A percentile compares a stretch with the other conserved stretches of the same genome.
These are phyloP conservation scores for Clavulina sp. DNA, from an alignment of 768 basidiomycete species.

Conservation along the genomic window DNA sequence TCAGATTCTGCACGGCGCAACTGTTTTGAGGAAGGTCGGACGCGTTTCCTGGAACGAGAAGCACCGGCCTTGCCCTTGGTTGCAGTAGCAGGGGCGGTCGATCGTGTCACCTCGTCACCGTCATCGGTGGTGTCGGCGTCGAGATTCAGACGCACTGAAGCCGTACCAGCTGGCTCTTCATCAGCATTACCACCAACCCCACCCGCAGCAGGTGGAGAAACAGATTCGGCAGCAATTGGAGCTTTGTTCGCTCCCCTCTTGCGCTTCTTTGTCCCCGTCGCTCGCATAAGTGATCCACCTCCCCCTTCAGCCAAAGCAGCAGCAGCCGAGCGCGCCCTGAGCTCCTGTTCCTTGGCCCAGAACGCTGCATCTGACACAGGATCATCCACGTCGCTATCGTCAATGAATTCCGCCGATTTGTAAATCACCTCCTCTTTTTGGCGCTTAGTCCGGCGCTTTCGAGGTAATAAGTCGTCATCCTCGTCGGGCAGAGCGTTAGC, in stretches of 20 bases:
- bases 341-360: conserved; percentile 50
- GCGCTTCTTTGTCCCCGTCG: conserved; percentile 42
- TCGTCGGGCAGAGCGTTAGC: conserved; percentile 19
- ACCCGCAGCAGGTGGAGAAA: too few species aligned
- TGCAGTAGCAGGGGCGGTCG: too few species aligned
- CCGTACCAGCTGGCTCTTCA: too few species aligned
- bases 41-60: too few species aligned
- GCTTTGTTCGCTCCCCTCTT: conserved; percentile 19
- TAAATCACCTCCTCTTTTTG: conserved; percentile 54
- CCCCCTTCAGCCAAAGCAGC: conserved; percentile 24
- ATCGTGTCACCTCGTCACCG: too few species aligned
- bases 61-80: too few species aligned
- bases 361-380: conserved; percentile 62
- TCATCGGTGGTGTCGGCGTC: too few species aligned
- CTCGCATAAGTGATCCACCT: conserved; percentile 27
- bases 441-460: conserved; percentile 22
- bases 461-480: conserved; percentile 16
- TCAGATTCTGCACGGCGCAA: too few species aligned
- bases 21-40: too few species aligned
- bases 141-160: too few species aligned
- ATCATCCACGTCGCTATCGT: conserved; percentile 77
- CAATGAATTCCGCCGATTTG: conserved; percentile 82
- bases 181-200: too few species aligned
- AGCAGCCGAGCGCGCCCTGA: conserved; percentile 31
- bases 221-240: too few species aligned